These are phyloP conservation scores for Macrophomina tecta DNA, from an alignment of 2,329 filamentous ascomycete species.

Conservation along the genomic window DNA sequence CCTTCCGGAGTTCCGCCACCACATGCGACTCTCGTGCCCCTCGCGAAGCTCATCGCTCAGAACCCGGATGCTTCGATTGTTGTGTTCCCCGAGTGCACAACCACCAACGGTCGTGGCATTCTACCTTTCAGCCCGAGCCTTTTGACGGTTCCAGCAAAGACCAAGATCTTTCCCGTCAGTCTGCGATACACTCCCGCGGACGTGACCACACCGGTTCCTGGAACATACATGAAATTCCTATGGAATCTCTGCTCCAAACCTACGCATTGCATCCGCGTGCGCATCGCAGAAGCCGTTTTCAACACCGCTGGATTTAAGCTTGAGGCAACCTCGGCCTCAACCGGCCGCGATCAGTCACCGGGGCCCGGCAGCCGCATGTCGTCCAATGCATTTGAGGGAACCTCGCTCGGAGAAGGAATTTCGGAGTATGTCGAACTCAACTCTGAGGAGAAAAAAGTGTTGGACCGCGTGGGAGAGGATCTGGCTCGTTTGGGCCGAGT, in stretches of 20 bases:
- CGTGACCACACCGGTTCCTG: slow-evolving; percentile 87
- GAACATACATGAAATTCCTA: slow-evolving; percentile 73
- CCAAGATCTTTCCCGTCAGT: slow-evolving; percentile 88
- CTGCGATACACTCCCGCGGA: slow-evolving; percentile 88
- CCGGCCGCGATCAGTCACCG: slow-evolving; percentile 10
- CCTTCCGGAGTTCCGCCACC: slow-evolving; percentile 51
- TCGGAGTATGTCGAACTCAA: slow-evolving; percentile 43
- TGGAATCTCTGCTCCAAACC: slow-evolving; percentile 86
- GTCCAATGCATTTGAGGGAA: slow-evolving; percentile 8
- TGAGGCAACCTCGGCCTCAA: neutral
- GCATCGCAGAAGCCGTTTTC: slow-evolving; percentile 78
- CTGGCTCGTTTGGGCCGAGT: slow-evolving; percentile 86
- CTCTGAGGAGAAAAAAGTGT: slow-evolving; percentile 68
- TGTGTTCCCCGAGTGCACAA: slow-evolving; percentile 92
- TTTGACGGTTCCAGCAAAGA: slow-evolving; percentile 67
- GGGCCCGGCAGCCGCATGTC: neutral
- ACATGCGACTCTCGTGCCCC: slow-evolving; percentile 41
- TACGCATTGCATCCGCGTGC: slow-evolving; percentile 87
- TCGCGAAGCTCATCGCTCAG: slow-evolving; percentile 62
- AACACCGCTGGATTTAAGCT: slow-evolving; percentile 34
- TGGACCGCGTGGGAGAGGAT: slow-evolving; percentile 83
- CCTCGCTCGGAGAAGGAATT: slow-evolving; percentile 8
- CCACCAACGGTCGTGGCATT: slow-evolving; percentile 91
- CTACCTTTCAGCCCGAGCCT: slow-evolving; percentile 82
- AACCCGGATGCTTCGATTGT: slow-evolving; percentile 79